Evolutionary conservation across 495 filamentous ascomycete genomes (phyloP).

Genomic region (Penicillium canariense): DNA sequence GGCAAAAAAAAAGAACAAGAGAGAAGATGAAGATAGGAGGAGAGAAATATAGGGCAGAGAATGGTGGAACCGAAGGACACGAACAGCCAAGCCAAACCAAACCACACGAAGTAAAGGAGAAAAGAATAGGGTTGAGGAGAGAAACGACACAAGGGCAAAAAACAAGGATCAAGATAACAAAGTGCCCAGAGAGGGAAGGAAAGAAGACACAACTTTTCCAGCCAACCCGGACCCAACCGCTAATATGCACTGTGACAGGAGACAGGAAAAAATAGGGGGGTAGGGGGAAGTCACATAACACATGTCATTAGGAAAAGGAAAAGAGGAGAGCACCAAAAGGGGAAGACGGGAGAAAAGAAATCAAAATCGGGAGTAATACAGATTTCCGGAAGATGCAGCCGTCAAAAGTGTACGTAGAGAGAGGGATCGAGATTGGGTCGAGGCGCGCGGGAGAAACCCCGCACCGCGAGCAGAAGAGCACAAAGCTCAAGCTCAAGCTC

Average conservation of each 20-base stretch:
- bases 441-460: not conserved
- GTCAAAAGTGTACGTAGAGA: slow-evolving; percentile 5
- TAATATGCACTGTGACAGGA: slow-evolving; percentile 47
- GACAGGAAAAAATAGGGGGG: slow-evolving; percentile 17
- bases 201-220: slow-evolving; percentile 43
- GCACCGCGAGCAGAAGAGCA: not conserved
- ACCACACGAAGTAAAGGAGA: not conserved
- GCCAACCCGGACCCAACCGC: slow-evolving; percentile 41
- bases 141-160: not conserved
- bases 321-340: slow-evolving; percentile 2
- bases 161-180: slow-evolving; percentile 23
- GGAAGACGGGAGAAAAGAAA: slow-evolving; percentile 5
- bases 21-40: slow-evolving; percentile 2
- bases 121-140: not conserved
- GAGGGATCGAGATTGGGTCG: not conserved
- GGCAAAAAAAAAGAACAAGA: slow-evolving; percentile 8
- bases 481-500: not conserved
- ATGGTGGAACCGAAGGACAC: slow-evolving; percentile 12
- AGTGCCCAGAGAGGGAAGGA: slow-evolving; percentile 34
- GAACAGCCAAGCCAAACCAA: slow-evolving; percentile 7
- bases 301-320: slow-evolving; percentile 43
- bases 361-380: slow-evolving; percentile 48
- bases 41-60: slow-evolving; percentile 13
- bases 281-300: slow-evolving; percentile 41
- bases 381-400: slow-evolving; percentile 26